phyloP scores from a whole-genome alignment of 2,329 filamentous ascomycete species.

The Sarocladium kiliense region DNA sequence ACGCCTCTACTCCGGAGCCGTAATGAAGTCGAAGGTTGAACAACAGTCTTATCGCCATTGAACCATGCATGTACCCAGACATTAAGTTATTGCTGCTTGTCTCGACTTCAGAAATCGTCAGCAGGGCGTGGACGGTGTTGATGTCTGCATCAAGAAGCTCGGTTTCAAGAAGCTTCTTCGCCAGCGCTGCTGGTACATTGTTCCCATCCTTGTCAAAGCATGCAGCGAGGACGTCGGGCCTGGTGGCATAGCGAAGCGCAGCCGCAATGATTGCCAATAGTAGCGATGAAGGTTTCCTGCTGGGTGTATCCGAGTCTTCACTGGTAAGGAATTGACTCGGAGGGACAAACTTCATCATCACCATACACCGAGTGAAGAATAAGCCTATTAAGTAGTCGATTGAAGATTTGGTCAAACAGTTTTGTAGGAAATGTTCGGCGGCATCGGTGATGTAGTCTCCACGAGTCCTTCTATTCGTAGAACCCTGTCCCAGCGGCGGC shows the following conservation, averaged over 20 bases:
- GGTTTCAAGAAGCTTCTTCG: background rate
- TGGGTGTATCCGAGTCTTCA: background rate
- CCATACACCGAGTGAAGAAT: background rate
- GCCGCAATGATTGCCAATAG: background rate
- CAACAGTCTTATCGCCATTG: background rate
- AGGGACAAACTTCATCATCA: background rate
- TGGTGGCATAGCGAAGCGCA: background rate
- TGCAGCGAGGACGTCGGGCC: background rate
- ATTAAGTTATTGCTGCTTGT: background rate
- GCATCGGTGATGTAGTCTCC: background rate
- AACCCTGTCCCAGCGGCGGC: background rate
- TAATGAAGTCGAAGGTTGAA: background rate
- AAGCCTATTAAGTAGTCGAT: background rate
- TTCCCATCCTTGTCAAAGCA: background rate
- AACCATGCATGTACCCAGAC: background rate
- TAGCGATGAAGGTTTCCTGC: background rate
- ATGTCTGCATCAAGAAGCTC: background rate
- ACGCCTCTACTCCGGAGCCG: background rate
- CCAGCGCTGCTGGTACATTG: background rate
- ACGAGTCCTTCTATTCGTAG: background rate
- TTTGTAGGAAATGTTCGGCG: background rate
- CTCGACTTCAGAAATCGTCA: background rate
- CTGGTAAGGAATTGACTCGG: background rate
- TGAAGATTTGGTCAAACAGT: background rate
- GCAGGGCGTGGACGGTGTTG: background rate